Conservation (phyloP, 768 basidiomycete genomes). For the Fibroporia radiculosa region DNA sequence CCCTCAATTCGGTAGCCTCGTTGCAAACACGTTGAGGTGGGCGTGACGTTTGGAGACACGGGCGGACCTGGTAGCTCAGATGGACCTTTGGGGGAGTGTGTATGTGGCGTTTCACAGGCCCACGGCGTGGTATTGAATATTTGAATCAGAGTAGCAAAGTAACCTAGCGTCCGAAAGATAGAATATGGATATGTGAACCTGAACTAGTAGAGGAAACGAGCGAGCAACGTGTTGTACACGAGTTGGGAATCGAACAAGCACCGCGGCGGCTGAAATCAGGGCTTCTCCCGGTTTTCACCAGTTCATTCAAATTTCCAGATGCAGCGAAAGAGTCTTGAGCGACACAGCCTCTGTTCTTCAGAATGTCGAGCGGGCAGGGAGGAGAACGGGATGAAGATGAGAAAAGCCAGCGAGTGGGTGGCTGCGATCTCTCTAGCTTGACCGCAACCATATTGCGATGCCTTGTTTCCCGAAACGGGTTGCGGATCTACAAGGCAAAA, state of each 20-base stretch:
- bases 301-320: conserved; percentile 8
- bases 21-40: conserved; percentile 60
- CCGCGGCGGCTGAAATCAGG: conserved; percentile 12
- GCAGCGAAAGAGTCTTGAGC: conserved; percentile 1
- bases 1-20: conserved; percentile 34
- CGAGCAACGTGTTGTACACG: conserved; percentile 74
- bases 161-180: background rate
- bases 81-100: too few species aligned
- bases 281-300: conserved; percentile 9
- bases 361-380: too few species aligned
- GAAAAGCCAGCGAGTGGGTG: too few species aligned
- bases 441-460: too few species aligned
- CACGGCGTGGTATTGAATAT: background rate
- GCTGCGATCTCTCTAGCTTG: too few species aligned
- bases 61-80: too few species aligned
- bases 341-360: too few species aligned
- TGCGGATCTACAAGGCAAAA: too few species aligned
- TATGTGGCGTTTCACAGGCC: too few species aligned
- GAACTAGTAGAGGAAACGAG: conserved; percentile 29
- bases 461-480: too few species aligned
- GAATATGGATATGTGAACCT: conserved; percentile 14
- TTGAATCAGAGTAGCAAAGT: conserved; percentile 3
- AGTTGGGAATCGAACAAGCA: conserved; percentile 31
- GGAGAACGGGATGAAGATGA: too few species aligned
- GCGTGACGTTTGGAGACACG: conserved; percentile 8